A percentile compares a stretch with the other conserved stretches of the same genome.
Conservation (phyloP, 371 early-diverging fungal genomes). For the Mortierella sp. region DNA sequence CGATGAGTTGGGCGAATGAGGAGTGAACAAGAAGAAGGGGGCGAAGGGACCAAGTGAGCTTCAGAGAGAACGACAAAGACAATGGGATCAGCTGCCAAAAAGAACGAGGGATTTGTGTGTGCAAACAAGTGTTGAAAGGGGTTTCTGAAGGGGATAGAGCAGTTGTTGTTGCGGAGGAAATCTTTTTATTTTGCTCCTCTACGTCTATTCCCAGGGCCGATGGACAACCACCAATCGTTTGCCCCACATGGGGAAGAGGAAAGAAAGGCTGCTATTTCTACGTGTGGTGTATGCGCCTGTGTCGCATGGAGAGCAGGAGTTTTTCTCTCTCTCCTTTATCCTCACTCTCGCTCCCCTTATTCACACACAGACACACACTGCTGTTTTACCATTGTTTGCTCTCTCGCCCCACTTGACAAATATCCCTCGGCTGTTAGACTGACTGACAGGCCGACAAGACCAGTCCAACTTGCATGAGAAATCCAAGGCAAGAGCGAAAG, state of each 20-base stretch:
- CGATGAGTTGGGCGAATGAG: not conserved
- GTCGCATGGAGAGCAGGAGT: not conserved
- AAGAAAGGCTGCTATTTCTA: not conserved
- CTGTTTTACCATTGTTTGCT: not conserved
- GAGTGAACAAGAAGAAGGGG: not conserved
- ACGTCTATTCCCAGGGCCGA: not conserved
- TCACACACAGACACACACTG: no score
- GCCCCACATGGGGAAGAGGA: conserved; percentile 30
- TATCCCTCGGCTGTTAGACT: conserved; percentile 11
- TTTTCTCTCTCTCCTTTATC: not conserved
- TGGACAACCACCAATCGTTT: conserved; percentile 25
- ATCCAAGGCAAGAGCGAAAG: not conserved
- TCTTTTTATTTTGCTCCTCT: not conserved
- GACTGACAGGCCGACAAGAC: not conserved
- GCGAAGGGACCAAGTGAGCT: not conserved
- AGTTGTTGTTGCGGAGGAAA: not conserved
- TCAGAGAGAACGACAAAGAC: not conserved
- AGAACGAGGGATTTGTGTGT: not conserved
- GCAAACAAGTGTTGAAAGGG: not conserved
- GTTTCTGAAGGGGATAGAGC: not conserved
- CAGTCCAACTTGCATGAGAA: conserved; percentile 1
- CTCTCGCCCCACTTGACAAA: not conserved
- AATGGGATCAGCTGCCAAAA: conserved; percentile 1
- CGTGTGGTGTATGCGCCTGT: not conserved
- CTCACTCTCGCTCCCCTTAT: not conserved